phyloP scores from a whole-genome alignment of 1,139 yeast genomes.

The Debaryomycetaceae sp. region DNA sequence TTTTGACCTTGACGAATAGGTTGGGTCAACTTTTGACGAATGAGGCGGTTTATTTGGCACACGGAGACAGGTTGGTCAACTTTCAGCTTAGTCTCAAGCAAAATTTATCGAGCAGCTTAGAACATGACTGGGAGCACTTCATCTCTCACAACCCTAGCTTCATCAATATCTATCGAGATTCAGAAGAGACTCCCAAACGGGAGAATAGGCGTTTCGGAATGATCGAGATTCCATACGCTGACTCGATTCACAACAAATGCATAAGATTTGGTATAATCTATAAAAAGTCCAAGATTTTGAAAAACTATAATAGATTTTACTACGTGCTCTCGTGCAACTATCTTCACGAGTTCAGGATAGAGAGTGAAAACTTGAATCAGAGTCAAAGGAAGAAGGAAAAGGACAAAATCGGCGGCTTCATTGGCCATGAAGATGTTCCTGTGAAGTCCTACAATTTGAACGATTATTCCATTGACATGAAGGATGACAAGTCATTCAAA shows the following conservation, averaged over 20 bases:
- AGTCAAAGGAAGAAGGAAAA: constrained; percentile 16
- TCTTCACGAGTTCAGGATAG: constrained; percentile 43
- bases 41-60: constrained; percentile 15
- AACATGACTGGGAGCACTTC: constrained; percentile 39
- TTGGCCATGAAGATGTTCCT: constrained; percentile 41
- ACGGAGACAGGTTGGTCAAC: constrained; percentile 8
- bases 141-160: constrained; percentile 35
- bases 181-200: constrained; percentile 24
- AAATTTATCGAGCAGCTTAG: constrained; percentile 19
- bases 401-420: constrained; percentile 40
- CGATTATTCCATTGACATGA: constrained; percentile 30
- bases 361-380: constrained; percentile 14
- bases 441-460: constrained; percentile 43
- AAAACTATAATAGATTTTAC: constrained; percentile 37
- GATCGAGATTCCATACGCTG: constrained; percentile 32
- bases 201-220: constrained; percentile 29
- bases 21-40: constrained; percentile 28
- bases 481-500: constrained; percentile 33
- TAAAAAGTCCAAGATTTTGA: constrained; percentile 41
- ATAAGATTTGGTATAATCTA: constrained; percentile 41
- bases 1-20: constrained; percentile 30
- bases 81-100: constrained; percentile 14
- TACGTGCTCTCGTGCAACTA: constrained; percentile 45
- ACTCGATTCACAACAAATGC: constrained; percentile 43
- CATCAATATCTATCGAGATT: constrained; percentile 28